These are phyloP conservation scores for Botrytis sinoallii DNA, from an alignment of 2,329 filamentous ascomycete genomes.

Conservation along the genomic window DNA sequence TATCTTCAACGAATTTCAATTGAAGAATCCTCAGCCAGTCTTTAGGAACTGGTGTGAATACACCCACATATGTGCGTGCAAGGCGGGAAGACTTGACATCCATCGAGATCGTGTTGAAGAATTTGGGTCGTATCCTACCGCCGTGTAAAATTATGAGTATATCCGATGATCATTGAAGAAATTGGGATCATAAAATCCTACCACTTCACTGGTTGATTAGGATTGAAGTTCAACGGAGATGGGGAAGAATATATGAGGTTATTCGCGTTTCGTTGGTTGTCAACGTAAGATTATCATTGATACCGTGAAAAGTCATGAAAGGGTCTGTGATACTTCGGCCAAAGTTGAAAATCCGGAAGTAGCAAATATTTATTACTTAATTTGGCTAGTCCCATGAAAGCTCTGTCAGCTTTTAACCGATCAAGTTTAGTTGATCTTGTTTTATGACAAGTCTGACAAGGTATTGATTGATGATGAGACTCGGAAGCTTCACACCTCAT, in stretches of 20 bases:
- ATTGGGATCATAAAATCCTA: background rate
- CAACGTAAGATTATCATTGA: background rate
- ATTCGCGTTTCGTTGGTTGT: constrained; percentile 3
- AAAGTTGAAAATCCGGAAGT: background rate
- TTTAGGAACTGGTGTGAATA: background rate
- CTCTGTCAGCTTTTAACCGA: background rate
- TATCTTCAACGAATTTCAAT: background rate
- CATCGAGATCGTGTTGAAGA: background rate
- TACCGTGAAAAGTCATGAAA: background rate
- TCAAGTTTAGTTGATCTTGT: background rate
- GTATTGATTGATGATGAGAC: constrained; percentile 13
- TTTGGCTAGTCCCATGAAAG: background rate
- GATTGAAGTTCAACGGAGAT: background rate
- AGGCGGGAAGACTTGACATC: background rate
- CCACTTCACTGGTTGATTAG: background rate
- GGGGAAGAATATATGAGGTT: background rate
- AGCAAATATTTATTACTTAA: background rate
- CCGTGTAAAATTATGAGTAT: background rate
- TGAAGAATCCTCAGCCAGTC: constrained; percentile 1
- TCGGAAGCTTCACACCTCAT: constrained; percentile 17
- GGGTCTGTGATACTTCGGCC: background rate
- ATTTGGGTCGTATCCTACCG: background rate
- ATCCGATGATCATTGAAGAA: background rate
- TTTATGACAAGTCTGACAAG: constrained; percentile 6
- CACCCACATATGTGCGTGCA: background rate